Evolutionary conservation across 164 flowering plant species (phyloP).

Genomic region (Nymphaea thermarum): DNA sequence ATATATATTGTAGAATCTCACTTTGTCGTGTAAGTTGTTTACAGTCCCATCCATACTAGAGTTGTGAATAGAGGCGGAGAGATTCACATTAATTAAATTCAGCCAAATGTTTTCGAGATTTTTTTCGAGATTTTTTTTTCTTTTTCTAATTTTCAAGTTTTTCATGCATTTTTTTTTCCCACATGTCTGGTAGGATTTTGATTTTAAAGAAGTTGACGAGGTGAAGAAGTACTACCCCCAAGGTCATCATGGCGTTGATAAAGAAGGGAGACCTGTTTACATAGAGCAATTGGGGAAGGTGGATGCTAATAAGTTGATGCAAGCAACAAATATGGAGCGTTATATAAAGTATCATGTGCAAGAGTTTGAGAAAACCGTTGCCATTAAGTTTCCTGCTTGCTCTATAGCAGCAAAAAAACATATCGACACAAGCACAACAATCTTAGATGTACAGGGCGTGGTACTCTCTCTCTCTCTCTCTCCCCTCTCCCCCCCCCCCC

Average conservation of each 20-base stretch:
- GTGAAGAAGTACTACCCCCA: slow-evolving; percentile 69
- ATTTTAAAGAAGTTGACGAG: slow-evolving; percentile 51
- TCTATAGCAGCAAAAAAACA: slow-evolving; percentile 7
- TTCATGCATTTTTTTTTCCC: background rate
- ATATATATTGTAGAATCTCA: no score
- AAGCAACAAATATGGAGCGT: slow-evolving; percentile 4
- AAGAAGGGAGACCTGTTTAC: slow-evolving; percentile 73
- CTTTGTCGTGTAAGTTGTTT: no score
- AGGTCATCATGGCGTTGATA: slow-evolving; percentile 78
- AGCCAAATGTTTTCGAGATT: no score
- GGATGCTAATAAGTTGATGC: slow-evolving; percentile 14
- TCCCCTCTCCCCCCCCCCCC: background rate
- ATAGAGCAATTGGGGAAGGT: slow-evolving; percentile 60
- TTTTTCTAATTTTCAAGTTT: background rate
- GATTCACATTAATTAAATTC: no score
- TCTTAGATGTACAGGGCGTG: slow-evolving; percentile 3
- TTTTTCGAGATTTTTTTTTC: background rate
- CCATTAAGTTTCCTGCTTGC: slow-evolving; percentile 4
- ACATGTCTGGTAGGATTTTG: slow-evolving; percentile 44
- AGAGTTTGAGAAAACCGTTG: slow-evolving; percentile 5
- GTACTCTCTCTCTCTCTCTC: slow-evolving; percentile 1
- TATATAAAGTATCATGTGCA: slow-evolving; percentile 6
- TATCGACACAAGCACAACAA: slow-evolving; percentile 4
- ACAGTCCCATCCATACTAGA: no score
- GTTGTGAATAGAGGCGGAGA: no score